These are phyloP conservation scores for Mycosphaerella sp. DNA, from an alignment of 2,329 filamentous ascomycete genomes.

Conservation along the genomic window DNA sequence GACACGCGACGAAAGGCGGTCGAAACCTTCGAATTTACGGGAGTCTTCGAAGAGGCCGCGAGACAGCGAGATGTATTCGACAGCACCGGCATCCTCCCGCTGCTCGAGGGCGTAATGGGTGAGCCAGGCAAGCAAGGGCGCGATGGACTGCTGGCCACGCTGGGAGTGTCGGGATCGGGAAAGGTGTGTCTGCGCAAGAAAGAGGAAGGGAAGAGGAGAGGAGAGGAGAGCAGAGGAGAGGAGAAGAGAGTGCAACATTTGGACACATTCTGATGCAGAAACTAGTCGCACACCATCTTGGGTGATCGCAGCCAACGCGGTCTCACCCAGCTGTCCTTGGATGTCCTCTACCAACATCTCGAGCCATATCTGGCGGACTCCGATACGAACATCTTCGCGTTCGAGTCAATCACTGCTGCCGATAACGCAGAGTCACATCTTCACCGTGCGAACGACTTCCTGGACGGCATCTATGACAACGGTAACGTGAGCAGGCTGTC, in stretches of 20 bases:
- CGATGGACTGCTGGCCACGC: slow-evolving; percentile 81
- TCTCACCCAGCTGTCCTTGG: slow-evolving; percentile 83
- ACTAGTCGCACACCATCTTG: slow-evolving; percentile 87
- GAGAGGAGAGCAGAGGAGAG: no score
- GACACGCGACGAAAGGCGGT: slow-evolving; percentile 79
- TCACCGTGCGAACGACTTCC: slow-evolving; percentile 64
- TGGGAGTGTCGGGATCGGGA: slow-evolving; percentile 91
- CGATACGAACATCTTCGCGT: slow-evolving; percentile 51
- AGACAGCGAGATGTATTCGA: slow-evolving; percentile 82
- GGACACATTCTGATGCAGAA: slow-evolving; percentile 4
- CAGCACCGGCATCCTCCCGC: slow-evolving; percentile 63
- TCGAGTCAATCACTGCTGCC: slow-evolving; percentile 66
- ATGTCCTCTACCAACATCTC: slow-evolving; percentile 80
- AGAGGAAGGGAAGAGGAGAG: background rate
- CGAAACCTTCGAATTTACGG: slow-evolving; percentile 90
- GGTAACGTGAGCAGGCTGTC: slow-evolving; percentile 39
- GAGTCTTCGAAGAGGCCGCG: slow-evolving; percentile 82
- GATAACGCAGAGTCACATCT: slow-evolving; percentile 78
- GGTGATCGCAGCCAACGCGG: slow-evolving; percentile 82
- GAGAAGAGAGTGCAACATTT: no score
- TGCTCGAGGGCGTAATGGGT: slow-evolving; percentile 76
- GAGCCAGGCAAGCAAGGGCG: slow-evolving; percentile 67
- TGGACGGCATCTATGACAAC: slow-evolving; percentile 74
- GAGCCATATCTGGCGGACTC: slow-evolving; percentile 62
- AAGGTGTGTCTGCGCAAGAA: slow-evolving; percentile 55